Evolutionary conservation across 345 rosid genomes (phyloP).

Genomic region (Ceriops zippeliana): DNA sequence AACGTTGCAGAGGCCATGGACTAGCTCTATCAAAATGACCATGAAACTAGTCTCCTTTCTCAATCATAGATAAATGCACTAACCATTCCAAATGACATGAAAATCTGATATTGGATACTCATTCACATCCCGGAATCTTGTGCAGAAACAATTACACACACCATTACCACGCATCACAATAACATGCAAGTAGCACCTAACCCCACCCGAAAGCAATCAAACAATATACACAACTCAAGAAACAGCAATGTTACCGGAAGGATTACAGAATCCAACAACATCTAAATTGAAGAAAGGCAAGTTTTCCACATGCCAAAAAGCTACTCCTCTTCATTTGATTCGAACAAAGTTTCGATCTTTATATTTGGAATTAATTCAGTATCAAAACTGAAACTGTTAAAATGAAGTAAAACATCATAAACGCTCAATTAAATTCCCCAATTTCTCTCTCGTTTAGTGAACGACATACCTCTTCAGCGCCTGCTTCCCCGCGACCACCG

Average conservation of each 20-base stretch:
- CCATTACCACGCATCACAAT: too few relatives aligned
- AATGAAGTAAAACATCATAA: too few relatives aligned
- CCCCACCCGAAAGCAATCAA: too few relatives aligned
- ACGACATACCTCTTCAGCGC: conserved; percentile 73
- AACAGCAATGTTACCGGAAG: too few relatives aligned
- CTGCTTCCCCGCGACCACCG: conserved; percentile 77
- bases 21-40: too few relatives aligned
- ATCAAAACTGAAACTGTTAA: neutral
- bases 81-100: neutral
- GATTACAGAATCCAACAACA: neutral
- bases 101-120: neutral
- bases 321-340: neutral
- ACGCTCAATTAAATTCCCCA: neutral
- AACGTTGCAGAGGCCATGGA: too few relatives aligned
- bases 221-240: too few relatives aligned
- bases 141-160: too few relatives aligned
- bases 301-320: neutral
- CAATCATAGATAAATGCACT: neutral
- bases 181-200: too few relatives aligned
- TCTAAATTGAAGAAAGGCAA: neutral
- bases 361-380: neutral
- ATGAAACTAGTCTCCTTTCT: neutral
- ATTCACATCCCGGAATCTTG: too few relatives aligned
- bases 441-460: conserved; percentile 36
- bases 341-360: neutral